Base-by-base conservation (phyloP, 2,329 filamentous ascomycete species). In the Xylaria sp. region DNA sequence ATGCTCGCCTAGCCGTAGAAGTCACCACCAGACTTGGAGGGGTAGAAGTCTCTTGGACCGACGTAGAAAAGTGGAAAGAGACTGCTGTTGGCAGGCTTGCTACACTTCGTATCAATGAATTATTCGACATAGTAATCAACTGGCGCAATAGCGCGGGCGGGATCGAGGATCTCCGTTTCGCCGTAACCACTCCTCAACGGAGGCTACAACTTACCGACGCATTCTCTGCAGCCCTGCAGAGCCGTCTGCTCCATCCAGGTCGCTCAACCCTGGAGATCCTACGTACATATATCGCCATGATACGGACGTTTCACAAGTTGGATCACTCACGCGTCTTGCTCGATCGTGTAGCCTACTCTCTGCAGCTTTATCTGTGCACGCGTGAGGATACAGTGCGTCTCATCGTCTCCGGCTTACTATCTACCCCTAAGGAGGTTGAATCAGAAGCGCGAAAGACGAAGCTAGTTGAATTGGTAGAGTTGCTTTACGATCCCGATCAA, bases 271-370 rank as follows among this genome's bases (percentile, higher is more conserved):
- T 92, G 2, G 89, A 93, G 69, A 93, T 95, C 41, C 79, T 95
- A 59, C 89, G 90, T 73, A 89, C 91, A 2, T 95, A 95, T 79
- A 92, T 94, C 67, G 90, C 88, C 71, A 91, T 94, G 82, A 94
- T 95, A 69, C 88, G 89, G 67, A 90, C 91, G 0, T 94, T 94
- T 73, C 90, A 93, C 75, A 86, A 88, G 31, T 83, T 95, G 3
- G 92, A 95, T 75, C 87, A 91, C 59, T 93, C 92, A 59, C 92
- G 93, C 70, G 92, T 95, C 1, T 82, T 95, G 7, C 84, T 95
- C 2, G 90, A 92, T 75, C 87, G 92, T 48, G 91, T 94, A 54
- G 91, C 92, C 9, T 87, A 89, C 57, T 90, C 91, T 0, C 85
- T 95, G 51, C 90, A 93, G 71, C 80, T 91, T n/a, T 94, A 94